phyloP scores from a whole-genome alignment of 192 early-diverging fungal genomes.

The Coemansia sp. region DNA sequence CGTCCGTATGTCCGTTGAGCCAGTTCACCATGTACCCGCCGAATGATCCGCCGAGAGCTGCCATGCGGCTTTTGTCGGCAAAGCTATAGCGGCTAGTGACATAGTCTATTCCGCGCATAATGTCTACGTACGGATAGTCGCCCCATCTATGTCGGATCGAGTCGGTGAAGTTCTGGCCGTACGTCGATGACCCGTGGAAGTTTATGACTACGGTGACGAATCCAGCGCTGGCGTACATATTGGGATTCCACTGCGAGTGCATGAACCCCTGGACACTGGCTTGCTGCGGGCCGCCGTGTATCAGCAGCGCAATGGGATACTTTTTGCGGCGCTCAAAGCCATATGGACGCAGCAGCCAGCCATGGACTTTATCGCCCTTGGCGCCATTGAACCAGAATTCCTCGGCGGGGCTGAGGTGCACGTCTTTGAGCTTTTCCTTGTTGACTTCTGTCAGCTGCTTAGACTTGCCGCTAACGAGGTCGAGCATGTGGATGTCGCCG shows the following conservation, averaged over 20 bases:
- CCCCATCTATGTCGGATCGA: slow-evolving; percentile 72
- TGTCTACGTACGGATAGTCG: slow-evolving; percentile 65
- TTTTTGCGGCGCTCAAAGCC: slow-evolving; percentile 47
- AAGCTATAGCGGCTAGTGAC: slow-evolving; percentile 53
- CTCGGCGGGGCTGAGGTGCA: slow-evolving; percentile 53
- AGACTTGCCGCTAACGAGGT: slow-evolving; percentile 31
- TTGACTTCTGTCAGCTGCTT: slow-evolving; percentile 53
- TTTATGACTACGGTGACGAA: slow-evolving; percentile 70
- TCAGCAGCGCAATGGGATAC: slow-evolving; percentile 71
- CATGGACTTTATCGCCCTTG: slow-evolving; percentile 37
- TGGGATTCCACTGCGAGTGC: slow-evolving; percentile 69
- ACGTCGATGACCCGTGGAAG: slow-evolving; percentile 74
- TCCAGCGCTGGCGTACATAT: slow-evolving; percentile 66
- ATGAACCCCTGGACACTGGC: slow-evolving; percentile 34
- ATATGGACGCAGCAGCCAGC: slow-evolving; percentile 30
- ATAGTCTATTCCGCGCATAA: slow-evolving; percentile 70
- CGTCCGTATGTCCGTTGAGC: slow-evolving; percentile 79
- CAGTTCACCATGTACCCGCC: slow-evolving; percentile 86
- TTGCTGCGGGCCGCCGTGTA: slow-evolving; percentile 80
- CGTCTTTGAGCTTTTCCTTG: slow-evolving; percentile 27
- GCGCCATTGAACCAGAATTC: slow-evolving; percentile 67
- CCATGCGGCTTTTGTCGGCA: slow-evolving; percentile 60
- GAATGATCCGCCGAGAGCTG: slow-evolving; percentile 70
- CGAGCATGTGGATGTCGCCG: slow-evolving; percentile 35
- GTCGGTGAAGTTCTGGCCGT: slow-evolving; percentile 67